Evolutionary conservation across 2,329 filamentous ascomycete species (phyloP).

Genomic region (Penicillium sp.): DNA sequence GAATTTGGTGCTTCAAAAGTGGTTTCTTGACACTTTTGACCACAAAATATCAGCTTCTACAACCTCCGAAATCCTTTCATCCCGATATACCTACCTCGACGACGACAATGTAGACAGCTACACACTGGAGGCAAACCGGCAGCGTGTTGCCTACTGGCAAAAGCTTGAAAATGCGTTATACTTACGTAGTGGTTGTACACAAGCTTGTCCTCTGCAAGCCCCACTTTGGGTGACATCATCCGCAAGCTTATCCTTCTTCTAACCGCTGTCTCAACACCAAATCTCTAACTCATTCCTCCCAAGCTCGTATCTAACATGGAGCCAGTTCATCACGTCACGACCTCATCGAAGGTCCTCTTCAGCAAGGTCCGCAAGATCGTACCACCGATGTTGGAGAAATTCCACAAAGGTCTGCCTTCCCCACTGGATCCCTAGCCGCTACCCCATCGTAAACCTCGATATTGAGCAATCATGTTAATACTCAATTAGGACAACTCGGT

Average conservation of each 20-base stretch:
- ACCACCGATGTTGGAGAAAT: constrained; percentile 90
- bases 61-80: too few relatives aligned
- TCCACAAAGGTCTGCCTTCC: constrained; percentile 77
- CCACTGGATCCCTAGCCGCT: background rate
- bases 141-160: too few relatives aligned
- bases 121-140: too few relatives aligned
- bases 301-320: constrained; percentile 27
- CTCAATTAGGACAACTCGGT: constrained; percentile 74
- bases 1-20: too few relatives aligned
- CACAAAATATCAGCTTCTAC: too few relatives aligned
- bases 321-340: constrained; percentile 53
- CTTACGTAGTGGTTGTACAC: background rate
- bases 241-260: constrained; percentile 7
- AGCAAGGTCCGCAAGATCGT: constrained; percentile 83
- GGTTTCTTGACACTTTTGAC: too few relatives aligned
- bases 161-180: too few relatives aligned
- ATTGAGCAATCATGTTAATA: background rate
- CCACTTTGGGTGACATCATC: constrained; percentile 40
- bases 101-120: too few relatives aligned
- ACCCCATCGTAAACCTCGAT: background rate
- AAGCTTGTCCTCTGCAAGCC: constrained; percentile 13
- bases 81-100: too few relatives aligned
- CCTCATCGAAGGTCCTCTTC: constrained; percentile 72
- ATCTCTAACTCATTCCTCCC: background rate
- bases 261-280: background rate